These are phyloP conservation scores for Suillus lakei DNA, from an alignment of 768 basidiomycete species.

Conservation along the genomic window DNA sequence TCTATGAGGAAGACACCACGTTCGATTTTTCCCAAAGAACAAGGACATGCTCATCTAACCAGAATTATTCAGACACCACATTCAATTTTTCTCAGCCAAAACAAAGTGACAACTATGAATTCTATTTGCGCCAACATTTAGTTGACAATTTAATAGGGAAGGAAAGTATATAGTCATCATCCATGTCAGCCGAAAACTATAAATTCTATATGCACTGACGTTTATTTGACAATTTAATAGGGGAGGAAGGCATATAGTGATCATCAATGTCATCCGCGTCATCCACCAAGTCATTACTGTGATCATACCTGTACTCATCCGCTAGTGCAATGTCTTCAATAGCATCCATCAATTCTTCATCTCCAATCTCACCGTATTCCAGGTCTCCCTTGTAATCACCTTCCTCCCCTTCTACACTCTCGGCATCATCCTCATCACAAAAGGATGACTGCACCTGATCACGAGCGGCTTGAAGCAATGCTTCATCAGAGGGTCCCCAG, in stretches of 20 bases:
- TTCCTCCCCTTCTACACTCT: background rate
- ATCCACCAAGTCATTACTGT: background rate
- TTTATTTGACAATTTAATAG: background rate
- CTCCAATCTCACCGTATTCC: background rate
- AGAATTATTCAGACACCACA: no score
- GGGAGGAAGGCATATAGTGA: constrained; percentile 1
- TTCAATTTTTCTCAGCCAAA: no score
- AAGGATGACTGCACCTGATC: background rate
- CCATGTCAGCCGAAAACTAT: no score
- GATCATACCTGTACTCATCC: constrained; percentile 8
- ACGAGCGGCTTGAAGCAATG: background rate
- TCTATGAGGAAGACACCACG: no score
- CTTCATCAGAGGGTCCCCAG: constrained; percentile 11
- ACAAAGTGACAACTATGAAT: background rate
- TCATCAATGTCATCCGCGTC: background rate
- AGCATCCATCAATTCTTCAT: constrained; percentile 12
- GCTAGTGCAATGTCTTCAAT: constrained; percentile 15
- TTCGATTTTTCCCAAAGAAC: no score
- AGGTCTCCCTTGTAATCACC: background rate
- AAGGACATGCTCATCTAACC: no score
- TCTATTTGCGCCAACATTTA: no score
- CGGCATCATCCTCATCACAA: background rate
- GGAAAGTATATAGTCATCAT: no score
- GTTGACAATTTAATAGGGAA: no score
- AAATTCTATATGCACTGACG: background rate